A percentile compares a stretch with the other conserved stretches of the same genome.
phyloP scores from a whole-genome alignment of 768 basidiomycete genomes.

The Lactarius trivialis region DNA sequence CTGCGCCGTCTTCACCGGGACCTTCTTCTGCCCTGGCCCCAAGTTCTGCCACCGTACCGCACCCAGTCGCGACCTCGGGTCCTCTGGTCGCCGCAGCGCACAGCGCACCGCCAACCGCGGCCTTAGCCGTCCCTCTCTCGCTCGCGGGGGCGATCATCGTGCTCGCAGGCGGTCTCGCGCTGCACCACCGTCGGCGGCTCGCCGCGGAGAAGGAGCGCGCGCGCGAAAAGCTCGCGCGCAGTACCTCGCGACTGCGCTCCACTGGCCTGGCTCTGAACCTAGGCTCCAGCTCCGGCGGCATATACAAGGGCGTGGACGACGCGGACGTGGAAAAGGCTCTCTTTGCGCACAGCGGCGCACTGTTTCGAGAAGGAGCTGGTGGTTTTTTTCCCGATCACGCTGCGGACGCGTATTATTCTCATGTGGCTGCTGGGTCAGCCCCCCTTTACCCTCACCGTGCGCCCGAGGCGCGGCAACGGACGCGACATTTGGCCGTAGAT shows the following conservation, averaged over 20 bases:
- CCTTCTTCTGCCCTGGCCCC: not conserved
- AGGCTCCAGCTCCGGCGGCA: not conserved
- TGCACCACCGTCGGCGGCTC: constrained; percentile 29
- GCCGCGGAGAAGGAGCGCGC: constrained; percentile 22
- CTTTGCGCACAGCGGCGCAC: not conserved
- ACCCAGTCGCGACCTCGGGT: constrained; percentile 2
- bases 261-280: constrained; percentile 1
- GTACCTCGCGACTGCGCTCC: not conserved
- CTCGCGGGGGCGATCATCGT: constrained; percentile 30
- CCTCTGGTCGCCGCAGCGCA: constrained; percentile 24
- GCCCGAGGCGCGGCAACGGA: constrained; percentile 10
- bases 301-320: not conserved
- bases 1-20: not conserved
- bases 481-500: not conserved
- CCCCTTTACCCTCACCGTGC: not conserved
- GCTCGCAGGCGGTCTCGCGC: constrained; percentile 24
- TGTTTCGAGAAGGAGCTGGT: not conserved
- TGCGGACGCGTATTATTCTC: not conserved
- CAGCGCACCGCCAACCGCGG: constrained; percentile 28
- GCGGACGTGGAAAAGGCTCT: constrained; percentile 20
- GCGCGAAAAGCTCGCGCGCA: constrained; percentile 7
- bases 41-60: constrained; percentile 4
- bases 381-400: not conserved
- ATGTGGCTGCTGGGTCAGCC: not conserved
- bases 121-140: constrained; percentile 32